Evolutionary conservation across 306 rosid species (phyloP).

Genomic region (Ammopiptanthus mongolicus): DNA sequence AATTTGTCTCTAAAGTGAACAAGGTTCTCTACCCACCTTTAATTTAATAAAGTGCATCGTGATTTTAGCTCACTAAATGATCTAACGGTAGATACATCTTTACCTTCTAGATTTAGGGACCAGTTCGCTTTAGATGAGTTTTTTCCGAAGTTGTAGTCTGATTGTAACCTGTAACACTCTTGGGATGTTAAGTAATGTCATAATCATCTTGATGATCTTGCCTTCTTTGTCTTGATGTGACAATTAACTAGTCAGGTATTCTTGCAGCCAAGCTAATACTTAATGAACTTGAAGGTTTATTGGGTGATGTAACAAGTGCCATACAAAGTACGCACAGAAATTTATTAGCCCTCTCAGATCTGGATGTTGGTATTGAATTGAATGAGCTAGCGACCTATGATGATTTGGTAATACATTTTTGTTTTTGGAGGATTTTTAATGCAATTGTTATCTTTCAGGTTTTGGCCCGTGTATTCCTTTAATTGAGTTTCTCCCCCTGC

Average conservation of each 20-base stretch:
- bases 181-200: neutral
- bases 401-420: conserved; percentile 35
- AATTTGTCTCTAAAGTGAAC: neutral
- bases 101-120: neutral
- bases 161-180: neutral
- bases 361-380: conserved; percentile 24
- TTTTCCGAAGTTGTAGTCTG: too few relatives aligned
- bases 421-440: neutral
- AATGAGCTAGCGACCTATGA: conserved; percentile 24
- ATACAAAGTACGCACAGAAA: conserved; percentile 26
- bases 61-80: neutral
- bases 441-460: neutral
- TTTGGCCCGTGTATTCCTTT: neutral
- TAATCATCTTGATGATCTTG: neutral
- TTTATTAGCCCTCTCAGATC: conserved; percentile 11
- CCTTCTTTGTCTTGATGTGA: conserved; percentile 15
- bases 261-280: conserved; percentile 48
- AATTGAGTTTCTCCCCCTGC: too few relatives aligned
- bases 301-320: conserved; percentile 41
- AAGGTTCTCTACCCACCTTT: neutral
- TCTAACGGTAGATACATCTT: neutral
- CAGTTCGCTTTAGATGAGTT: neutral
- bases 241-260: conserved; percentile 13
- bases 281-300: conserved; percentile 45
- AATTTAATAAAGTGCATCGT: neutral